Conservation (phyloP, 345 rosid genomes). For the Melaleuca quinquenervia region DNA sequence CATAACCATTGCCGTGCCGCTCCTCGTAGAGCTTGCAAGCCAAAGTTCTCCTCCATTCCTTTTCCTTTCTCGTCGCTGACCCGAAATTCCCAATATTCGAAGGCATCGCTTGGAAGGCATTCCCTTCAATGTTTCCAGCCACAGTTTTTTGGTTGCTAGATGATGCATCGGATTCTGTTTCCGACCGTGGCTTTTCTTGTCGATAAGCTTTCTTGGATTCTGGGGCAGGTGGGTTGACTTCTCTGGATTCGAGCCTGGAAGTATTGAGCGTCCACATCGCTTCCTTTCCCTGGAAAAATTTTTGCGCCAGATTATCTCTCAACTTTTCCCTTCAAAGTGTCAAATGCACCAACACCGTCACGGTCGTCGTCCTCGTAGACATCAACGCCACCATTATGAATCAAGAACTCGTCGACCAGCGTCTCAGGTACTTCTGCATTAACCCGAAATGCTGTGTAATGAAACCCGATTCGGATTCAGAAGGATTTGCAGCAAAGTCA, state of each 20-base stretch:
- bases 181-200: conserved; percentile 5
- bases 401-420: conserved; percentile 4
- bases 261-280: neutral
- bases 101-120: neutral
- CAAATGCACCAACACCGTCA: neutral
- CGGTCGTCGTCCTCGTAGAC: neutral
- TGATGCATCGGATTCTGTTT: conserved; percentile 40
- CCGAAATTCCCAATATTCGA: conserved; percentile 38
- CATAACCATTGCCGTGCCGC: conserved; percentile 24
- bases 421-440: conserved; percentile 7
- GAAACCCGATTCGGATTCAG: neutral
- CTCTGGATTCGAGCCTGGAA: conserved; percentile 18
- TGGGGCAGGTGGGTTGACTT: conserved; percentile 31
- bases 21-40: conserved; percentile 82
- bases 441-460: neutral
- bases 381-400: neutral
- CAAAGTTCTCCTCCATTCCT: conserved; percentile 84
- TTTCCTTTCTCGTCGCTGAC: conserved; percentile 63
- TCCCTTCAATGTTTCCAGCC: neutral
- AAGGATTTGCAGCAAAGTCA: neutral
- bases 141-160: neutral
- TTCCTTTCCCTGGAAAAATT: neutral
- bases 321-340: neutral
- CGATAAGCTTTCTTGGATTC: conserved; percentile 33
- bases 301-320: neutral